phyloP scores from a whole-genome alignment of 129 eudicot species.

The Chrysanthemum seticuspe region DNA sequence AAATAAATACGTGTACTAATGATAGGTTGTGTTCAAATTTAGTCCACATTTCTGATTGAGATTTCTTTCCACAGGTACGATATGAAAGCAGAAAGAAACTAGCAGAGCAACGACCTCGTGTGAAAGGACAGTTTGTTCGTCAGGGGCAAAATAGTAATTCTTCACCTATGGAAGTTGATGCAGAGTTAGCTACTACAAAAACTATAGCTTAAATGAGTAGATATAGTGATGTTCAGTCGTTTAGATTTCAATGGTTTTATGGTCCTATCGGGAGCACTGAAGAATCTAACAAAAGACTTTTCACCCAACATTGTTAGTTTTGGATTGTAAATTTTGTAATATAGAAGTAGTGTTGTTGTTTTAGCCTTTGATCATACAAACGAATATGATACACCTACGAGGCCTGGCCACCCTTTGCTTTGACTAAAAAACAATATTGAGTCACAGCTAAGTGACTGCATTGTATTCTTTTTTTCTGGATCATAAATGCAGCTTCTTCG shows the following conservation, averaged over 20 bases:
- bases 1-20: neutral
- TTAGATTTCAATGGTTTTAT: conserved; percentile 7
- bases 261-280: conserved; percentile 11
- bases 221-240: neutral
- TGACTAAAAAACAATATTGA: conserved; percentile 12
- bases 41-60: neutral
- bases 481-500: neutral
- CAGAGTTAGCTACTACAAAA: conserved; percentile 22
- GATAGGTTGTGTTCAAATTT: neutral
- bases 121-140: conserved; percentile 96
- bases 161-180: conserved; percentile 46
- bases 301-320: conserved; percentile 2
- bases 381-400: neutral
- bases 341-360: conserved; percentile 29
- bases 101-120: conserved; percentile 93
- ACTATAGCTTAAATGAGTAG: conserved; percentile 12
- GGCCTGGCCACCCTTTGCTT: conserved; percentile 7
- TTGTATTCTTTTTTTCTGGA: neutral
- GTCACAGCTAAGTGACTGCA: neutral
- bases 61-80: conserved; percentile 50
- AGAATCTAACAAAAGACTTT: conserved; percentile 27
- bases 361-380: conserved; percentile 22
- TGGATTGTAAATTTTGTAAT: conserved; percentile 33
- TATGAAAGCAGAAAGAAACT: conserved; percentile 94
- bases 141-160: conserved; percentile 53